A percentile compares a stretch with the other conserved stretches of the same genome.
These are phyloP conservation scores for Brassica balearica DNA, from an alignment of 441 rosid species.

Conservation along the genomic window DNA sequence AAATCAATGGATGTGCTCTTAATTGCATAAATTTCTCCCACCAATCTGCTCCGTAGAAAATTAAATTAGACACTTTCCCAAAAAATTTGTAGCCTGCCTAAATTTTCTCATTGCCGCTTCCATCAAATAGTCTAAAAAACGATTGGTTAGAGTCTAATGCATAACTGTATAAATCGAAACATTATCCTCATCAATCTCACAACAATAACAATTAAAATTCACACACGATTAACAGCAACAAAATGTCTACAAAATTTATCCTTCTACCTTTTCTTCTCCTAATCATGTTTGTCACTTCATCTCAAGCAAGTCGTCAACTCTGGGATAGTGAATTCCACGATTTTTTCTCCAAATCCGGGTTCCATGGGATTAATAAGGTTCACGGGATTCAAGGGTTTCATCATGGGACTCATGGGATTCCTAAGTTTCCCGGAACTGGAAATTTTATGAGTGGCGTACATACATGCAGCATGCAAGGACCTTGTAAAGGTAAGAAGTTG, in stretches of 20 bases:
- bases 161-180: neutral
- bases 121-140: constrained; percentile 16
- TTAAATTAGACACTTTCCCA: constrained; percentile 27
- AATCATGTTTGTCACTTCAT: constrained; percentile 34
- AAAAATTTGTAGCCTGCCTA: constrained; percentile 32
- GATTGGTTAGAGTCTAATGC: constrained; percentile 5
- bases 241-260: constrained; percentile 31
- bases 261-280: constrained; percentile 20
- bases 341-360: constrained; percentile 24
- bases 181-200: constrained; percentile 14
- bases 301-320: constrained; percentile 44
- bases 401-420: neutral
- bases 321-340: constrained; percentile 25
- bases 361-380: neutral
- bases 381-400: constrained; percentile 2
- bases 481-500: constrained; percentile 39
- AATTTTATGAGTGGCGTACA: constrained; percentile 10
- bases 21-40: neutral
- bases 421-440: neutral
- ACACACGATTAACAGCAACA: neutral
- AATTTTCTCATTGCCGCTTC: constrained; percentile 32
- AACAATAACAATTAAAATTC: constrained; percentile 18
- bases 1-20: neutral
- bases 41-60: neutral
- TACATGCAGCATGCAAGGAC: constrained; percentile 27